Conservation (phyloP, 495 filamentous ascomycete species). For the Immersiella caudata region DNA sequence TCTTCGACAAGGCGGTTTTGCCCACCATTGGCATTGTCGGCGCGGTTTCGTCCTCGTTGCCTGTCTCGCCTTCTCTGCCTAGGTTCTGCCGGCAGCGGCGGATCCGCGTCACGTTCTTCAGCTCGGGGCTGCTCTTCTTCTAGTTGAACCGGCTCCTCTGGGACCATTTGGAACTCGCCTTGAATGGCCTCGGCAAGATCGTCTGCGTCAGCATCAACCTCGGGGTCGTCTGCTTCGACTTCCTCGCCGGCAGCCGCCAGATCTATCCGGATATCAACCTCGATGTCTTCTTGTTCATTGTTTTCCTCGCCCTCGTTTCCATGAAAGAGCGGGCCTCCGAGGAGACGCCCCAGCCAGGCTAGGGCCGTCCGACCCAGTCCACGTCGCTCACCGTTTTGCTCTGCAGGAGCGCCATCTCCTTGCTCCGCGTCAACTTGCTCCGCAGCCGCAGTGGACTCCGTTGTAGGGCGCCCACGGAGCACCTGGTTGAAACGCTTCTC, state of each 20-base stretch:
- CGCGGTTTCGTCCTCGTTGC: not conserved
- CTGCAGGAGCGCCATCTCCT: slow-evolving; percentile 5
- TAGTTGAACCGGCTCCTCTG: not conserved
- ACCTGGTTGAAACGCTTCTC: slow-evolving; percentile 62
- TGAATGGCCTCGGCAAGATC: not conserved
- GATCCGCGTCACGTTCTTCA: not conserved
- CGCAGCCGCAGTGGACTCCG: slow-evolving; percentile 20
- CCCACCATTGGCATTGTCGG: slow-evolving; percentile 1
- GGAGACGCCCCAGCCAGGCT: not conserved
- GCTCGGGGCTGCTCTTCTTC: not conserved
- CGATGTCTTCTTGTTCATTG: slow-evolving; percentile 39
- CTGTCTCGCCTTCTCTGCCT: not conserved
- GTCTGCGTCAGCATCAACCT: not conserved
- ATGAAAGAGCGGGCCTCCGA: slow-evolving; percentile 13
- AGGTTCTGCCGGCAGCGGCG: not conserved
- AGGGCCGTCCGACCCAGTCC: not conserved
- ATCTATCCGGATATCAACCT: not conserved
- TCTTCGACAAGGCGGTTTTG: slow-evolving; percentile 22
- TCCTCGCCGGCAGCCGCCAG: not conserved
- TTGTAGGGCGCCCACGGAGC: slow-evolving; percentile 31
- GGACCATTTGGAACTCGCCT: not conserved
- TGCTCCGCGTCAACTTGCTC: not conserved
- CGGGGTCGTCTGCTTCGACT: not conserved
- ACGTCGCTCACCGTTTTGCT: not conserved
- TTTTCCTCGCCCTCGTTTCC: slow-evolving; percentile 40